Evolutionary conservation across 2,329 filamentous ascomycete genomes (phyloP).

Genomic region (Aspergillus sp.): DNA sequence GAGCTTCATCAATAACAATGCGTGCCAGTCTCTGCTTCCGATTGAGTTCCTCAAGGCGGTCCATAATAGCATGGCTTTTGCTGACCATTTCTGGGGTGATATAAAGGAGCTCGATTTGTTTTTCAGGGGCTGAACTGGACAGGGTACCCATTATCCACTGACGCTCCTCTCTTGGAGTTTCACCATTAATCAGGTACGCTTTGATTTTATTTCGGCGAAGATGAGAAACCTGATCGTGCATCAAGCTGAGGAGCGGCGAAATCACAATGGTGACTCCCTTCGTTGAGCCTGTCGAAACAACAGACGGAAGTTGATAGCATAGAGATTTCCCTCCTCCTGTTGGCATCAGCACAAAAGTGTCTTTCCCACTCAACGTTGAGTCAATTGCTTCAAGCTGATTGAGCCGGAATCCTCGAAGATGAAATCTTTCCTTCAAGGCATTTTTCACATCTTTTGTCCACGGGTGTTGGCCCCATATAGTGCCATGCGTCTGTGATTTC

Average conservation of each 20-base stretch:
- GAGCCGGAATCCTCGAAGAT: slow-evolving; percentile 79
- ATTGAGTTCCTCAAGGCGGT: slow-evolving; percentile 68
- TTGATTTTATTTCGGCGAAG: slow-evolving; percentile 72
- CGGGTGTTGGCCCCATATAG: slow-evolving; percentile 59
- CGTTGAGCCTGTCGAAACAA: slow-evolving; percentile 78
- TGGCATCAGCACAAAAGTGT: slow-evolving; percentile 96
- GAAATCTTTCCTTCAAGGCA: slow-evolving; percentile 79
- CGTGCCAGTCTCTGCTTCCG: slow-evolving; percentile 72
- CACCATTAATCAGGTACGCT: slow-evolving; percentile 79
- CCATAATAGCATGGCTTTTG: slow-evolving; percentile 71
- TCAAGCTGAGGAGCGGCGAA: slow-evolving; percentile 90
- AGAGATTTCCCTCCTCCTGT: slow-evolving; percentile 96
- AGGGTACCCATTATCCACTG: slow-evolving; percentile 66
- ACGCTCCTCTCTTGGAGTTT: slow-evolving; percentile 64
- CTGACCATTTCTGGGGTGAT: slow-evolving; percentile 96
- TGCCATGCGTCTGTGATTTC: slow-evolving; percentile 32
- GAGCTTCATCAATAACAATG: slow-evolving; percentile 97
- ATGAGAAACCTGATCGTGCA: slow-evolving; percentile 95
- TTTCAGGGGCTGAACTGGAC: slow-evolving; percentile 64
- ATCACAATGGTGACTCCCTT: slow-evolving; percentile 85
- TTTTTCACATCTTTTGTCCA: slow-evolving; percentile 86
- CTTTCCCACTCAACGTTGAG: slow-evolving; percentile 79
- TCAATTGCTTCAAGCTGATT: slow-evolving; percentile 97
- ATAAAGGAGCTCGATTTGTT: slow-evolving; percentile 82
- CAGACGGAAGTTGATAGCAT: slow-evolving; percentile 91